Base-by-base conservation (phyloP, 2,329 filamentous ascomycete genomes). In the Zymoseptoria pseudotritici region DNA sequence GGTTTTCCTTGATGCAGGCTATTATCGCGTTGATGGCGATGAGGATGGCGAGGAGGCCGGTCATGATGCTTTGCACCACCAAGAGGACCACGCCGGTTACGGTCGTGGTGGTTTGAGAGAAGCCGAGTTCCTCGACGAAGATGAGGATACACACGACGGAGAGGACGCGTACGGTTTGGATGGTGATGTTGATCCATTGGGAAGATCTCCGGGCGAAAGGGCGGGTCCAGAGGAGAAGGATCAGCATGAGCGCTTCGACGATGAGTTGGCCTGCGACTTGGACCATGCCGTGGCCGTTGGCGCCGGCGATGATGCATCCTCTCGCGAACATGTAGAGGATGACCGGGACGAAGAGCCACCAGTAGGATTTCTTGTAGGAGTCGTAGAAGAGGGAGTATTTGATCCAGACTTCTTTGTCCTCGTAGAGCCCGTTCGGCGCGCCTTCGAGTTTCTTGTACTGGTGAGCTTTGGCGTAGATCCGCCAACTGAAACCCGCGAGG, bases 311-410 rank as follows among this genome's bases (percentile, higher is more conserved):
- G 60, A 93, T 85, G 62, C 86, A 88, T 58, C 93, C 92, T 78
- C 94, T 94, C 72, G 86, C 87, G 71, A 97, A 91, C 80, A 92
- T 89, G 80, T 97, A 97, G 64, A 91, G 62, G 70, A 97, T 96
- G 62, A 83, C 80, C 0, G 94, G 94, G 13, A 97, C 82, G 72
- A 99, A 97, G 22, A 97, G 77, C 93, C 93, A 97, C 94, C 94
- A 99, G 79, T 93, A 96, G 68, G 87, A 85, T 75, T 89, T 91
- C 78, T 91, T 91, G 81, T 96, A 97, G 68, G 87, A 88, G 70
- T 97, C 94, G 79, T 99, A 99, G 78, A 99, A 97, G 63, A 97
- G 82, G 70, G 90, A 94, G 82, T 99, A 99, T 79, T 94, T 96
- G 73, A 90, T 82, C 92, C 94, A 97, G 50, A 88, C 86, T 65